These are phyloP conservation scores for Cymbopogon flexuosus DNA, from an alignment of 202 grass and related monocot genomes.

Conservation along the genomic window DNA sequence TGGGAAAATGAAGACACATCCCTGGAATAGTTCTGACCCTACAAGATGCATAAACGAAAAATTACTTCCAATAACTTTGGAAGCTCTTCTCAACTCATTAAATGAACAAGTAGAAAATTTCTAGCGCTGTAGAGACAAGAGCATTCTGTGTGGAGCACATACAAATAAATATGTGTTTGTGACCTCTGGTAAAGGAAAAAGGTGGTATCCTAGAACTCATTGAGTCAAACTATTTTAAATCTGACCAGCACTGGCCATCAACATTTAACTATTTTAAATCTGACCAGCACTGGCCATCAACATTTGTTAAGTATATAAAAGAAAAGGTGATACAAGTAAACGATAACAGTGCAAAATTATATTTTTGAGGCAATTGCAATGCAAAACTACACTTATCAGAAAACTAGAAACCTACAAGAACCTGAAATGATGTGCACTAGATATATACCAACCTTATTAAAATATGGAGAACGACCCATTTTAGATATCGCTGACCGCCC, in stretches of 20 bases:
- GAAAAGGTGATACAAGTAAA: not conserved
- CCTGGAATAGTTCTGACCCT: conserved; percentile 35
- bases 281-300: not conserved
- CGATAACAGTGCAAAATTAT: not conserved
- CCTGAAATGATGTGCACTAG: not conserved
- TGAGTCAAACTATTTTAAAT: not conserved
- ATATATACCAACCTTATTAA: conserved; percentile 63
- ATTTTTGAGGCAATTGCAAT: not conserved
- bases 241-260: not conserved
- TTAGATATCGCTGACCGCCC: conserved; percentile 69
- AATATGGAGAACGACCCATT: conserved; percentile 72
- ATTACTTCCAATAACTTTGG: conserved; percentile 6
- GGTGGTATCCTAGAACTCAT: not conserved
- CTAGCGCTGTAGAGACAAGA: conserved; percentile 12
- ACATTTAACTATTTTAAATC: not conserved
- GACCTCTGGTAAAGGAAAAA: not conserved
- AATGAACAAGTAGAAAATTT: not conserved
- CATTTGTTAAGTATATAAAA: not conserved
- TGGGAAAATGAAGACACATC: conserved; percentile 33
- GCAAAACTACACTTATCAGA: not conserved
- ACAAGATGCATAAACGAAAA: conserved; percentile 18
- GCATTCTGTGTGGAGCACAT: not conserved
- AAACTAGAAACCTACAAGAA: not conserved
- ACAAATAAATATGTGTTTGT: conserved; percentile 9
- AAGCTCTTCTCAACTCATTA: not conserved